Evolutionary conservation across 495 filamentous ascomycete genomes (phyloP).

Genomic region (Oidiodendron maius): DNA sequence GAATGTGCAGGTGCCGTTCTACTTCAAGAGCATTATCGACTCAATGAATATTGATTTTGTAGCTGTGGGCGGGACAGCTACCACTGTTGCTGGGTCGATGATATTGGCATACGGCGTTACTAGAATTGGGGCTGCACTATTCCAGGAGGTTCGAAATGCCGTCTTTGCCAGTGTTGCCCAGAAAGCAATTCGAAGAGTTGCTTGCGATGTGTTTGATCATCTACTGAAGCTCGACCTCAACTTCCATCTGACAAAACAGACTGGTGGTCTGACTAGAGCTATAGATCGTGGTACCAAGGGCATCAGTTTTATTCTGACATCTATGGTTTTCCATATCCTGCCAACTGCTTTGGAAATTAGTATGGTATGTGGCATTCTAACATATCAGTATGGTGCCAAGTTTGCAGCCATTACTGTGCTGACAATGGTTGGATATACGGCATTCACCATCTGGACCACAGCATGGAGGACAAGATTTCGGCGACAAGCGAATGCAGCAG

Average conservation of each 20-base stretch:
- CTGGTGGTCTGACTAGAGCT: slow-evolving; percentile 86
- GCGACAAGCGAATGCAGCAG: slow-evolving; percentile 88
- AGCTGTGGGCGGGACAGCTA: slow-evolving; percentile 74
- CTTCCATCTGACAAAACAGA: slow-evolving; percentile 92
- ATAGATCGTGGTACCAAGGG: slow-evolving; percentile 97
- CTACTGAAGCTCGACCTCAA: slow-evolving; percentile 81
- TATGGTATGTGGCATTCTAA: slow-evolving; percentile 90
- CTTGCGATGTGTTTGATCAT: slow-evolving; percentile 88
- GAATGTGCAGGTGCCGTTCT: slow-evolving; percentile 97
- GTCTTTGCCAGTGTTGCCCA: slow-evolving; percentile 96
- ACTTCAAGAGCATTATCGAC: slow-evolving; percentile 96
- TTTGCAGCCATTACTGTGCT: slow-evolving; percentile 87
- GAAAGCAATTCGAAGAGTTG: slow-evolving; percentile 89
- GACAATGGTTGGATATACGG: slow-evolving; percentile 91
- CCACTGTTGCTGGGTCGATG: slow-evolving; percentile 83
- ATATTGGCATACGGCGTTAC: slow-evolving; percentile 88
- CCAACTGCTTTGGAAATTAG: slow-evolving; percentile 91
- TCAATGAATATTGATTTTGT: slow-evolving; percentile 94
- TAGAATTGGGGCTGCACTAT: slow-evolving; percentile 77
- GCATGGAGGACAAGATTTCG: slow-evolving; percentile 96
- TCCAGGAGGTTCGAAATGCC: slow-evolving; percentile 89
- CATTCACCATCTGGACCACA: slow-evolving; percentile 92
- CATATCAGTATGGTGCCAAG: slow-evolving; percentile 86
- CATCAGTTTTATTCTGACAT: slow-evolving; percentile 92
- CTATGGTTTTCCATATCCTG: slow-evolving; percentile 97